Evolutionary conservation across 192 early-diverging fungal genomes (phyloP), one percentile per base, ranked within the genome.

Genomic region (Coemansia sp.): DNA sequence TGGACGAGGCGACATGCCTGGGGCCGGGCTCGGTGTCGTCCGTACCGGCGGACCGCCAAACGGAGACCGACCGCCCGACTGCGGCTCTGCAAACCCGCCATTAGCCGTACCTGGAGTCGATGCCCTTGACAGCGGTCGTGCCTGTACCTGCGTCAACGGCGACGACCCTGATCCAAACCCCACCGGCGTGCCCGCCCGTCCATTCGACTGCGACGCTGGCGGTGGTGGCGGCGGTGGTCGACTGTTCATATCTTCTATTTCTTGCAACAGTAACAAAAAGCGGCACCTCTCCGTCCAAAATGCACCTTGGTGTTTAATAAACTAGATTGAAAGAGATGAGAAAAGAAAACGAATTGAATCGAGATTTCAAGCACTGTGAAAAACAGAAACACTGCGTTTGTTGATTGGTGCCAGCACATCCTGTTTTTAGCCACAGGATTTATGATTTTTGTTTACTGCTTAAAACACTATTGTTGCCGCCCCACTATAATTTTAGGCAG

Each of bases 121-220:
- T 11, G 72, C 61, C 6, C 71, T 71, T 56, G 77, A 80, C 16
- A 67, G 9, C 23, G 71, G 77, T 59, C 73, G 67, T 19, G 77
- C 66, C 8, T 72, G 71, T 23, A 80, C 68, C 26, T 80, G 77
- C 27, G 77, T 51, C 10, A 80, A 59, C 10, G 77, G 77, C 57
- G 77, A 74, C 22, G 77, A 80, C n/a, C 71, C 77, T 27, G 71
- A 65, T 0, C 77, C 77, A 66, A 80, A 80, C 9, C 77, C 77
- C 48, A 74, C 77, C 3, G 77, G 71, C 29, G 76, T 80, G 22
- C 77, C 65, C n/a, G 16, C 16, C 12, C 51, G 52, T 19, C 54
- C 64, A 22, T 68, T 65, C 61, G 71, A 38, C 16, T 56, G 52
- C 16, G 59, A 62, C 50, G 62, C 55, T 10, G 68, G 61, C 56